Base-by-base conservation (phyloP, 108 stramenopile species). In the Pseudonitzschia delicatissima region DNA sequence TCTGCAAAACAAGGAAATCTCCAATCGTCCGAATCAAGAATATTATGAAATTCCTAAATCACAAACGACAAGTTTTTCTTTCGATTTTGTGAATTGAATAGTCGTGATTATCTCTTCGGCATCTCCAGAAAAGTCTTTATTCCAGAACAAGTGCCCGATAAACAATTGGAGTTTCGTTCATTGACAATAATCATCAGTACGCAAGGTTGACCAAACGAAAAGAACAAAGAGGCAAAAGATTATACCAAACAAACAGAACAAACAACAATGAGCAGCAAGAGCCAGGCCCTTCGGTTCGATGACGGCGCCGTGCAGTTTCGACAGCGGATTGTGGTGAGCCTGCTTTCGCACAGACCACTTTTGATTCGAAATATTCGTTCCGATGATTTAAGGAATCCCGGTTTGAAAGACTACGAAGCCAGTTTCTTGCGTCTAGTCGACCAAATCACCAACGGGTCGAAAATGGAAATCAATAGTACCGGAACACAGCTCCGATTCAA, bases 381-480 rank as follows among this genome's bases (percentile, higher is more conserved):
- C 66, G 87, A 89, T 45, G 87, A 87, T 61, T 55, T 91, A 65
- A 69, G 83, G 37, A 73, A 82, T 23, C 94, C 94, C 15, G 94
- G 94, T 29, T 66, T 95, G 34, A 86, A 78, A 47, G 82, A 86
- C 18, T 80, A 91, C 64, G 94, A 95, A 70, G 91, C 90, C n/a
- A 85, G 80, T 55, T 95, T 95, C 62, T 61, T 95, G 39, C 82
- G 96, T 25, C 71, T 99, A 23, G 33, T 99, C 27, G 98, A 98
- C 62, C 74, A 76, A 48, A 83, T 99, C 76, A 98, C 97, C 48
- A 97, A 98, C 71, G 99, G 99, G 3, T 91, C 87, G 5, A 71
- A 78, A 48, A 87, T 99, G 28, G 97, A 98, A 69, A 99, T 99
- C 77, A 99, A 99, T 72, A 87, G 87, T 37, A 99, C 99, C 0